Evolutionary conservation across 257 asterid genomes (phyloP).

Genomic region (Jaltomata sinuosa): DNA sequence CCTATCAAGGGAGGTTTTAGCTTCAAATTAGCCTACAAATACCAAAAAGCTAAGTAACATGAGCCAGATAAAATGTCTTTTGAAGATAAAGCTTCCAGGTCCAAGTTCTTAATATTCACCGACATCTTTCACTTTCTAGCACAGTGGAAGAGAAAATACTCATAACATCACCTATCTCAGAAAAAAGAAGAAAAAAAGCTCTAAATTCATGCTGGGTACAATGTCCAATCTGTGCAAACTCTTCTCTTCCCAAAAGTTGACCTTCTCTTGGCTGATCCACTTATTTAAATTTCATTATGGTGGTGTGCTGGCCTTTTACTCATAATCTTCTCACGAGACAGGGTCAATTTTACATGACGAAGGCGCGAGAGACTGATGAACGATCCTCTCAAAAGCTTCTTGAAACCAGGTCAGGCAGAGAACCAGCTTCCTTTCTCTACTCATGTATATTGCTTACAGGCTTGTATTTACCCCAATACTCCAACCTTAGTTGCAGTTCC

Average conservation of each 20-base stretch:
- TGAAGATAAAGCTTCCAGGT: neutral
- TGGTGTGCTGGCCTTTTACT: neutral
- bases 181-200: neutral
- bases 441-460: neutral
- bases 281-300: neutral
- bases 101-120: neutral
- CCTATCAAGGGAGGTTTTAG: neutral
- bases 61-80: neutral
- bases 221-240: neutral
- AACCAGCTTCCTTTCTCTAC: neutral
- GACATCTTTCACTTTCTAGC: neutral
- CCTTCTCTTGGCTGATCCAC: neutral
- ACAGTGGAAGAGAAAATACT: neutral
- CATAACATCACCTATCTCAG: neutral
- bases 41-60: neutral
- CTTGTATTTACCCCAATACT: neutral
- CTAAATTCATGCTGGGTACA: neutral
- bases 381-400: slow-evolving; percentile 43
- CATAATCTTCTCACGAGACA: slow-evolving; percentile 6
- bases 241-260: neutral
- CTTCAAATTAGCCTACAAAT: neutral
- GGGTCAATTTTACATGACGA: slow-evolving; percentile 59
- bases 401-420: slow-evolving; percentile 34
- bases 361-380: slow-evolving; percentile 76
- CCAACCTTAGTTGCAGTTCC: slow-evolving; percentile 31